Base-by-base conservation (phyloP, 1,284 basidiomycete genomes). In the Veloboletus limbatus region DNA sequence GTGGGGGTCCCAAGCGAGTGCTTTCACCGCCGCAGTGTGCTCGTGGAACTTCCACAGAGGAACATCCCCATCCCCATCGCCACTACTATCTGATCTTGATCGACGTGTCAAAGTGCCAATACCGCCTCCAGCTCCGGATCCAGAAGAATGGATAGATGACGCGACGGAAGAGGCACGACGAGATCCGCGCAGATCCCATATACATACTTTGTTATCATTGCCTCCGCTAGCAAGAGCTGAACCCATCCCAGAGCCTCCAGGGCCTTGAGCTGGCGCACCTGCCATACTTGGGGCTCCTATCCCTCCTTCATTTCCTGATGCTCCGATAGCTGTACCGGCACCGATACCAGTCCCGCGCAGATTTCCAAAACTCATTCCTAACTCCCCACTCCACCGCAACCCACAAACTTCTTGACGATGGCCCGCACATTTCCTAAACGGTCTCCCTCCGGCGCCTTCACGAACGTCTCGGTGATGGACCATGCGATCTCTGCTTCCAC, bases 381-480 rank as follows among this genome's bases (percentile, higher is more conserved):
- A 27, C 26, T 64, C 60, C 26, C 63, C 59, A 57, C 89, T 95
- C 96, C 95, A 99, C 51, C 92, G 88, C 36, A 99, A 72, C 1
- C 97, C 96, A 63, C 97, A 99, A 3, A 99, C 93, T 66, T 99
- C 96, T 64, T 99, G 97, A 39, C 87, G 78, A 67, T 98, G 95
- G 0, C 88, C 92, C 0, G 82, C 73, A 47, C 92, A 84, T 46
- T 81, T 79, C 47, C 82, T 82, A 58, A 95, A 89, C 34, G 88
- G 88, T 41, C 85, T 81, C 2, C 76, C 74, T 14, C 50, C 55
- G 0, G 78, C 74, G 0, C 79, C 69, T 32, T 85, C 85, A 4
- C 96, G 85, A 0, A 96, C 92, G 62, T 99, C 96, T 4, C 94
- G 85, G 65, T 98, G 94, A 50, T 92, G 85, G 18, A 99, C 92